These are phyloP conservation scores for Melanomma pulvis-pyrius DNA, from an alignment of 495 filamentous ascomycete genomes.

Conservation along the genomic window DNA sequence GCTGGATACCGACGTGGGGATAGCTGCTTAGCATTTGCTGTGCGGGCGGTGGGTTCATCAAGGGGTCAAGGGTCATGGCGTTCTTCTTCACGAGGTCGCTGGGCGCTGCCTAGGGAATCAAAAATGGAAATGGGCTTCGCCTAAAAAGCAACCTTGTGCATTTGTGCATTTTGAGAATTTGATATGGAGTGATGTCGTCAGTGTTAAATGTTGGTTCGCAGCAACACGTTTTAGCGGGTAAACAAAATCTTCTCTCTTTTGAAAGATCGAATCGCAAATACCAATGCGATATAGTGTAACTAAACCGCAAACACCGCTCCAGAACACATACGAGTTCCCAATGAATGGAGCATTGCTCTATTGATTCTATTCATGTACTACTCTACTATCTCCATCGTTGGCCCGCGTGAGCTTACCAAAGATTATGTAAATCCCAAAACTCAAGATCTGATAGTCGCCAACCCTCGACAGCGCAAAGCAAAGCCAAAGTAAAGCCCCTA, in stretches of 20 bases:
- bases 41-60: slow-evolving; percentile 18
- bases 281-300: too few relatives aligned
- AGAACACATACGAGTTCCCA: neutral
- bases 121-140: slow-evolving; percentile 27
- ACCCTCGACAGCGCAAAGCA: neutral
- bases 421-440: neutral
- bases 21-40: slow-evolving; percentile 18
- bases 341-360: too few relatives aligned
- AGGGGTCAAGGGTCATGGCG: slow-evolving; percentile 28
- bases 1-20: neutral
- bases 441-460: neutral
- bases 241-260: too few relatives aligned
- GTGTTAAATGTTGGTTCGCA: neutral
- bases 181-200: neutral
- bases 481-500: neutral
- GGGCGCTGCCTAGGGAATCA: slow-evolving; percentile 27
- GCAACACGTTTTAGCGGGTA: neutral
- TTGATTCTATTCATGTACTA: too few relatives aligned
- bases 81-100: slow-evolving; percentile 19
- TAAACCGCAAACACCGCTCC: too few relatives aligned
- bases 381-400: too few relatives aligned
- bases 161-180: neutral
- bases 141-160: slow-evolving; percentile 5
- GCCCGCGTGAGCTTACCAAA: too few relatives aligned
- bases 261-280: too few relatives aligned